These are phyloP conservation scores for Taxillus chinensis DNA, from an alignment of 164 flowering plant species.

Conservation along the genomic window DNA sequence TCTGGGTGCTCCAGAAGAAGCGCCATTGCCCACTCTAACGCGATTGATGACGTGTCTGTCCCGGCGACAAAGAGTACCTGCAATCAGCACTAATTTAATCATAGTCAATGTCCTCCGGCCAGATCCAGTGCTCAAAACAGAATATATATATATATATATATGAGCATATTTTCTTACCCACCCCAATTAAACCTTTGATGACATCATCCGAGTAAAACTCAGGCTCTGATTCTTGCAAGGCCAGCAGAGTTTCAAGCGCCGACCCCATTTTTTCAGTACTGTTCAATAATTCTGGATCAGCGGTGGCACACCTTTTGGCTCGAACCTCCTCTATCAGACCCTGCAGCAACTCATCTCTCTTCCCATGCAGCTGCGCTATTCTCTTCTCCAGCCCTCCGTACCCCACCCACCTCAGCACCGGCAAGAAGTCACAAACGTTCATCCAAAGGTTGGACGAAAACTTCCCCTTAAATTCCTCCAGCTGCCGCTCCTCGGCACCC, in stretches of 20 bases:
- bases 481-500: background rate
- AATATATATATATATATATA: too few species aligned
- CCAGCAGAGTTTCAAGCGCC: conserved; percentile 17
- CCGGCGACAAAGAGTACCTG: conserved; percentile 16
- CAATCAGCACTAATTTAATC: too few species aligned
- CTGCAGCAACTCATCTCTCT: background rate
- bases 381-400: background rate
- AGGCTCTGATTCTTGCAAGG: background rate
- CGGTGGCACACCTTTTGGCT: background rate
- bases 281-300: background rate
- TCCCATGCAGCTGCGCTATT: background rate
- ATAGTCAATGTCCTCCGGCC: too few species aligned
- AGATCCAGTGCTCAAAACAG: too few species aligned
- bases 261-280: background rate
- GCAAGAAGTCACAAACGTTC: background rate
- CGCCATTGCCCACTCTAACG: conserved; percentile 14
- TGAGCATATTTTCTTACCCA: background rate
- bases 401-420: background rate
- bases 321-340: background rate
- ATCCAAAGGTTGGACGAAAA: background rate
- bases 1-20: conserved; percentile 15
- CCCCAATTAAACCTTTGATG: background rate
- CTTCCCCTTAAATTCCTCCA: background rate
- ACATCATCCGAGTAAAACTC: background rate
- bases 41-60: conserved; percentile 1